Conservation (phyloP, 805 yeast species). For the Saccharomycopsis capsularis region DNA sequence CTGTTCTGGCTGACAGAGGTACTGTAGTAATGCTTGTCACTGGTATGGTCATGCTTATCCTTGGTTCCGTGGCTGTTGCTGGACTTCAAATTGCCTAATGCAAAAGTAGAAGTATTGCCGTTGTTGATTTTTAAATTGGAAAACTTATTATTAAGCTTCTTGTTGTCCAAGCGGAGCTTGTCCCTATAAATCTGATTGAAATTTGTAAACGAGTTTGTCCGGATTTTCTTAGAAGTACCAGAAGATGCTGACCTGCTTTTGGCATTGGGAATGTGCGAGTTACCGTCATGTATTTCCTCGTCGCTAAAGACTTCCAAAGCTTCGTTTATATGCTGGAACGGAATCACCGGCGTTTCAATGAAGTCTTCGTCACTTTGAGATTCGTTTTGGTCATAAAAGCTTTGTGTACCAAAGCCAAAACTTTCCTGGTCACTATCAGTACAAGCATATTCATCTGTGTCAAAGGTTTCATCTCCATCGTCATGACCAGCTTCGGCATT, state of each 20-base stretch:
- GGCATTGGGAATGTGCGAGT: not conserved
- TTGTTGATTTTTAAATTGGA: constrained; percentile 5
- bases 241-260: constrained; percentile 5
- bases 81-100: not conserved
- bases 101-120: constrained; percentile 7
- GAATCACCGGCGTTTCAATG: constrained; percentile 20
- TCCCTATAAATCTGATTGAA: constrained; percentile 18
- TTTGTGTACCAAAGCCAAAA: constrained; percentile 5
- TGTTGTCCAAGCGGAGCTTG: constrained; percentile 16
- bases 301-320: constrained; percentile 19
- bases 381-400: constrained; percentile 4
- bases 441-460: not conserved
- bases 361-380: constrained; percentile 4
- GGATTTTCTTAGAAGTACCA: constrained; percentile 7
- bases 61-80: not conserved
- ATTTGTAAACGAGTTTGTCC: constrained; percentile 20
- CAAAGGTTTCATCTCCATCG: not conserved
- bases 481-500: not conserved
- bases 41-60: not conserved
- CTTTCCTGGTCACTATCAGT: not conserved
- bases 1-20: not conserved
- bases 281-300: constrained; percentile 7
- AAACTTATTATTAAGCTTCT: constrained; percentile 2
- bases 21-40: not conserved
- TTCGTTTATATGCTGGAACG: constrained; percentile 19